phyloP scores from a whole-genome alignment of 2,329 filamentous ascomycete species.

The Dactylellina parvicollis region DNA sequence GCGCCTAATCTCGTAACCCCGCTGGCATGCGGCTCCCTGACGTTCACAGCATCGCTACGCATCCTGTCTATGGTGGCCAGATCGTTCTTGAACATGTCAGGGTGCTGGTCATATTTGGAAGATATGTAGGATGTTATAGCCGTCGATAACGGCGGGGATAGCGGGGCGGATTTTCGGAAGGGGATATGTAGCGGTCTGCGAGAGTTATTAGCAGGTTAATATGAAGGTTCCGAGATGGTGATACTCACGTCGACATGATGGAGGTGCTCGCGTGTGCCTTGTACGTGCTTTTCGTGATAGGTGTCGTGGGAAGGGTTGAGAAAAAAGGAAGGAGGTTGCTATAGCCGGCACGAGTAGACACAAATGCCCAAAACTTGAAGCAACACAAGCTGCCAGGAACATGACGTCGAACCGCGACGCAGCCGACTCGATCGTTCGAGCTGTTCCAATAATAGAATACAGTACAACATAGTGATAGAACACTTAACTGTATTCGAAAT shows the following conservation, averaged over 20 bases:
- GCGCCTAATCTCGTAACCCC: constrained; percentile 87
- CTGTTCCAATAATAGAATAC: too few species aligned
- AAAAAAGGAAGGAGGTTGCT: constrained; percentile 3
- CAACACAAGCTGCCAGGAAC: constrained; percentile 30
- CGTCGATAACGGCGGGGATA: constrained; percentile 73
- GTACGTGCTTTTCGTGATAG: not conserved
- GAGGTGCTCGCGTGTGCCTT: not conserved
- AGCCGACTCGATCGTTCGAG: too few species aligned
- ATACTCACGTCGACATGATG: constrained; percentile 46
- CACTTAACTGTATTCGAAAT: too few species aligned
- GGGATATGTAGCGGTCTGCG: constrained; percentile 73
- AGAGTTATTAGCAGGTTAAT: not conserved
- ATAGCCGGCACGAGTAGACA: not conserved
- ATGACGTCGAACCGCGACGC: constrained; percentile 42
- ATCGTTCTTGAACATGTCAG: constrained; percentile 93
- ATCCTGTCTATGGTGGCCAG: constrained; percentile 85
- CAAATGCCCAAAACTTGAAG: constrained; percentile 6
- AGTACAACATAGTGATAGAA: too few species aligned
- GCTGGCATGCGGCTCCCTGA: constrained; percentile 85
- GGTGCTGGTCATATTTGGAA: constrained; percentile 97
- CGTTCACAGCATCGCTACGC: constrained; percentile 84
- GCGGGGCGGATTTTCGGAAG: constrained; percentile 83
- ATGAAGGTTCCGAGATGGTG: not conserved
- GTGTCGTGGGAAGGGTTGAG: not conserved
- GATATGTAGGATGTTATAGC: constrained; percentile 96